These are phyloP conservation scores for Cordyceps javanica DNA, from an alignment of 2,329 filamentous ascomycete genomes.

Conservation along the genomic window DNA sequence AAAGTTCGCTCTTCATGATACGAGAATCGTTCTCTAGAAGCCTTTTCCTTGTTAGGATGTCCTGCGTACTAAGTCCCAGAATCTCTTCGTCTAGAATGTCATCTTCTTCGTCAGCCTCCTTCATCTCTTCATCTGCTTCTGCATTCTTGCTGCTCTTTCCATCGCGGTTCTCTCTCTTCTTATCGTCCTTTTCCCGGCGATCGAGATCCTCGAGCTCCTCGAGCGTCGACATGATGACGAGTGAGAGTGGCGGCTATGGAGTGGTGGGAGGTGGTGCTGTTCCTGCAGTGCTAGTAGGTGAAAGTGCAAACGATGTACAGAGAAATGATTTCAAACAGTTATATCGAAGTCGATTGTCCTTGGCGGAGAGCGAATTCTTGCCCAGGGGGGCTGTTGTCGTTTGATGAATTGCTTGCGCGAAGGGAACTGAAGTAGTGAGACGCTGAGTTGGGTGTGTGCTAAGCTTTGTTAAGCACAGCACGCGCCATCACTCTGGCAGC, in stretches of 20 bases:
- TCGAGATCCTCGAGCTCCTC: conserved; percentile 89
- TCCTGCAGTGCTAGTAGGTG: neutral
- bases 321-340: neutral
- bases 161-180: conserved; percentile 33
- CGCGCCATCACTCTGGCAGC: conserved; percentile 12
- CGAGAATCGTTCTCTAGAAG: conserved; percentile 95
- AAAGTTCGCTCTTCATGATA: conserved; percentile 97
- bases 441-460: neutral
- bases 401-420: conserved; percentile 4
- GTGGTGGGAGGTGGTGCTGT: neutral
- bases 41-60: conserved; percentile 85
- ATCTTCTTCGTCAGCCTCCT: conserved; percentile 63
- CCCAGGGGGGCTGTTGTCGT: neutral
- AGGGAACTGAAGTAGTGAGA: conserved; percentile 10
- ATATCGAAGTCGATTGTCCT: neutral
- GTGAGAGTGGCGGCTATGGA: neutral
- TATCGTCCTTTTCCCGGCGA: conserved; percentile 71
- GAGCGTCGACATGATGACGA: conserved; percentile 70
- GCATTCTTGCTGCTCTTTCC: conserved; percentile 38
- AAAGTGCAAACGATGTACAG: neutral
- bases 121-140: conserved; percentile 83
- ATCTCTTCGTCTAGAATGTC: conserved; percentile 91
- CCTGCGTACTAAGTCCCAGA: conserved; percentile 84
- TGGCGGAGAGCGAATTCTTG: neutral
- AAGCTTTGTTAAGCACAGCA: conserved; percentile 11